Evolutionary conservation across 164 flowering plant genomes (phyloP).

Genomic region (Sextonia rubra): DNA sequence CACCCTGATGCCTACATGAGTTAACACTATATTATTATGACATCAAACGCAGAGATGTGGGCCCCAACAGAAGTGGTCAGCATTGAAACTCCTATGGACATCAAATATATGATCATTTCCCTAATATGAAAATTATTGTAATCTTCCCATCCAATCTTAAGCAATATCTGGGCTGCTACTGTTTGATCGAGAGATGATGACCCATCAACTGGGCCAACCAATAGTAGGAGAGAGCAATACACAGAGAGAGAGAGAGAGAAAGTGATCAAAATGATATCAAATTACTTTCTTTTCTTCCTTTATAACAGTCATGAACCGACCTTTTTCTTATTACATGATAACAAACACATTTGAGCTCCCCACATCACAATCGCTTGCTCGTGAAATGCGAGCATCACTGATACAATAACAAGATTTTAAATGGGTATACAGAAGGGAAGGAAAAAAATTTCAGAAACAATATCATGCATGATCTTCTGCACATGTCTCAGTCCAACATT

Average conservation of each 20-base stretch:
- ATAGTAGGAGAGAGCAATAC: too few relatives aligned
- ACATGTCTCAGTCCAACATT: slow-evolving; percentile 15
- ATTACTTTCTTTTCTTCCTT: not conserved
- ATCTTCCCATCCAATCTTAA: too few relatives aligned
- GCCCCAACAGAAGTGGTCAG: too few relatives aligned
- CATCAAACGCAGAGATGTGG: too few relatives aligned
- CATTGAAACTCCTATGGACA: too few relatives aligned
- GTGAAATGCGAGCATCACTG: slow-evolving; percentile 2
- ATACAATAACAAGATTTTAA: not conserved
- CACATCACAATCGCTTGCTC: slow-evolving; percentile 5
- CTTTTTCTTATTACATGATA: not conserved
- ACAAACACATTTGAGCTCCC: not conserved
- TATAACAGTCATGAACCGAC: not conserved
- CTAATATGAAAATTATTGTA: too few relatives aligned
- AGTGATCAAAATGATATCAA: not conserved
- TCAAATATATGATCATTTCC: too few relatives aligned
- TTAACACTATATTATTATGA: too few relatives aligned
- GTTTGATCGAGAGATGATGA: too few relatives aligned
- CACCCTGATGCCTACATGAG: too few relatives aligned
- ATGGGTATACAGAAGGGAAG: not conserved
- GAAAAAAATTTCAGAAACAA: not conserved
- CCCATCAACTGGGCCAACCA: not conserved
- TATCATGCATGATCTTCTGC: not conserved
- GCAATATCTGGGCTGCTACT: too few relatives aligned
- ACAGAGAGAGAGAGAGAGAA: too few relatives aligned